Percentiles rank a stretch among this genome's conserved stretches.
Conservation (phyloP, 2,329 filamentous ascomycete genomes). For the Talaromyces sp. region DNA sequence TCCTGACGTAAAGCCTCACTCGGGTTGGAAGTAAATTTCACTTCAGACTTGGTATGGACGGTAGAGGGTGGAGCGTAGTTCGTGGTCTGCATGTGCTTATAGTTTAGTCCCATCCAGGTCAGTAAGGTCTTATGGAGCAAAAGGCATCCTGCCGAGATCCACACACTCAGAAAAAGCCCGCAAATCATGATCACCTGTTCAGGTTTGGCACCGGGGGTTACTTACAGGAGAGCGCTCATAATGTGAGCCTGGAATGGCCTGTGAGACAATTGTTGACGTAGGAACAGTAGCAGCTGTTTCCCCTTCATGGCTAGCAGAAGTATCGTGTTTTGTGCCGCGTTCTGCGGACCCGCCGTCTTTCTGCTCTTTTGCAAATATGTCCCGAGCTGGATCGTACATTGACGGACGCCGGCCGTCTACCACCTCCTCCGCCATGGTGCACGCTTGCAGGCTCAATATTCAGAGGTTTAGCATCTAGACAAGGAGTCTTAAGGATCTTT, state of each 20-base stretch:
- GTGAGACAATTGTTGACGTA: constrained; percentile 7
- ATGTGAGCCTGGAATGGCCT: not conserved
- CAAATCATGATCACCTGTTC: constrained; percentile 7
- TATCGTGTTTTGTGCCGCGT: constrained; percentile 14
- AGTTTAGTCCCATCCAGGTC: constrained; percentile 16
- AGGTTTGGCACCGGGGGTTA: not conserved
- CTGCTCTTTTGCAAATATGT: constrained; percentile 28
- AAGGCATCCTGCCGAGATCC: constrained; percentile 14
- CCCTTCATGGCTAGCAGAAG: not conserved
- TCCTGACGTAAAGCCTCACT: constrained; percentile 8
- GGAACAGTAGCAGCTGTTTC: not conserved
- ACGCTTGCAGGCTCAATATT: constrained; percentile 4
- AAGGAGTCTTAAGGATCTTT: not conserved
- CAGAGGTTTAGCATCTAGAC: not conserved
- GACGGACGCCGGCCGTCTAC: constrained; percentile 20
- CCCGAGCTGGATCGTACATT: constrained; percentile 36
- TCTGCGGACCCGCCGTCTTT: constrained; percentile 25
- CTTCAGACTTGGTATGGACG: not conserved
- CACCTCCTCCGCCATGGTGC: constrained; percentile 15
- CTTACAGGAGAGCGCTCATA: constrained; percentile 2
- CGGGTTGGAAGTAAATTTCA: constrained; percentile 2
- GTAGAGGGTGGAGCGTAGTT: constrained; percentile 17
- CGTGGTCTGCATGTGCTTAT: constrained; percentile 17
- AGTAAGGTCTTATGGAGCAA: constrained; percentile 18
- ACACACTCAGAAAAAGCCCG: constrained; percentile 12